Evolutionary conservation across 768 basidiomycete genomes (phyloP).

Genomic region (Crassisporium funariophilum): DNA sequence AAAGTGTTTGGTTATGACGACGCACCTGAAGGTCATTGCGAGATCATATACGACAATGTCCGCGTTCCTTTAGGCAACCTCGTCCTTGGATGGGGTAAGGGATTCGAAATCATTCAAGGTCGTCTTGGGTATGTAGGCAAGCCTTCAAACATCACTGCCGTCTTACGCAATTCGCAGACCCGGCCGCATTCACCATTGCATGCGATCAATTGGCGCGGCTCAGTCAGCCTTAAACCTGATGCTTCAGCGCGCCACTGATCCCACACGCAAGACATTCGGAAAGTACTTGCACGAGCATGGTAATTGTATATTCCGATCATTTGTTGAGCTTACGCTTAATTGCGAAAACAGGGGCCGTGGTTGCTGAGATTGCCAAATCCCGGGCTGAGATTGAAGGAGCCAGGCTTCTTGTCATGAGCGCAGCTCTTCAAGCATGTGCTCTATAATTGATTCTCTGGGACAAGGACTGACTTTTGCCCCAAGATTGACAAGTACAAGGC

Average conservation of each 20-base stretch:
- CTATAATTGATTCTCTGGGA: background rate
- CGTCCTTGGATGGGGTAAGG: conserved; percentile 90
- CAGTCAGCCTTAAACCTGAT: conserved; percentile 83
- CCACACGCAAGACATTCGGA: conserved; percentile 89
- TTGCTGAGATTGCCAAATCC: conserved; percentile 89
- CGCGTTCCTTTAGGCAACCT: conserved; percentile 83
- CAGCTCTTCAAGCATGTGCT: conserved; percentile 72
- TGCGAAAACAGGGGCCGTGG: conserved; percentile 65
- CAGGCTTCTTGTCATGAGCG: conserved; percentile 86
- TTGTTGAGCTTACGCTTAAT: background rate
- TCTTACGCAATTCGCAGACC: conserved; percentile 50
- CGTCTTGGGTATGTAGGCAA: conserved; percentile 74
- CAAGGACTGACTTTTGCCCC: conserved; percentile 1
- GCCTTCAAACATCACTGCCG: background rate
- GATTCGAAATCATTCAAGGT: conserved; percentile 98
- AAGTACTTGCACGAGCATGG: conserved; percentile 92
- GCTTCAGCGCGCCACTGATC: conserved; percentile 92
- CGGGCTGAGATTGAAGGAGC: conserved; percentile 92
- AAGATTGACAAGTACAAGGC: conserved; percentile 90
- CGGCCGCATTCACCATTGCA: conserved; percentile 96
- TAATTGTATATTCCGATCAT: conserved; percentile 27
- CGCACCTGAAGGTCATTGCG: conserved; percentile 96
- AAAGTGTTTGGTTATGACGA: conserved; percentile 93
- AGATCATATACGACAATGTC: conserved; percentile 93
- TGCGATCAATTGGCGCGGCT: conserved; percentile 94